Base-by-base conservation (phyloP, 2,329 filamentous ascomycete genomes). In the Plectosphaerella sp. region DNA sequence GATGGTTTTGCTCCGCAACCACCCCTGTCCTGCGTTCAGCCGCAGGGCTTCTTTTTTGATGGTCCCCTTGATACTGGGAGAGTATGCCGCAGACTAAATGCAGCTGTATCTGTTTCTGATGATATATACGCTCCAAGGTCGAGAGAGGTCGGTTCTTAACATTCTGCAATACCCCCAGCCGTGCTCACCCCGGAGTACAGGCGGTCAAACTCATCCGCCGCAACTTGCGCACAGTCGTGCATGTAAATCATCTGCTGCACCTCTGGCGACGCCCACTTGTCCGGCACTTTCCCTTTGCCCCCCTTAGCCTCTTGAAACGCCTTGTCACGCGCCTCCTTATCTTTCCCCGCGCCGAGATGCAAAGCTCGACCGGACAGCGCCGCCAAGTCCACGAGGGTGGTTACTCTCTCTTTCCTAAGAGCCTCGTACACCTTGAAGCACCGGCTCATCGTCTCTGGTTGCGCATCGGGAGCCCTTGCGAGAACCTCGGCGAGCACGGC, bases 221-320 rank as follows among this genome's bases (percentile, higher is more conserved):
- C 76, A 51, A 82, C 76, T 60, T 73, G 67, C 48, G 80, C 73
- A 61, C 82, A 84, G 66, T 87, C 83, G 61, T 83, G 75, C 11
- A 79, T 77, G 66, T 87, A 87, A 55, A 87, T 80, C 75, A 80
- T 79, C 65, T 78, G 76, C 67, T 88, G 84, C 42, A 87, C 81
- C 60, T 87, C 84, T 11, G 83, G 82, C 65, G 85, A 86, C 4
- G 83, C 82, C 84, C 85, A 88, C 70, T 86, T 87, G 68, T 88
- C 84, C 3, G 83, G 83, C 54, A 78, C 79, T 52, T 69, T 75
- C 56, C 67, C 74, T 62, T 75, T 77, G 64, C 60, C 72, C 8
- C 8, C 28, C 58, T 72, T 74, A 56, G 79, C 72, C 50, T 77
- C 71, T 42, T 74, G 76, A 63, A 84, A 82, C 68, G 74, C 72